Evolutionary conservation across 2,329 filamentous ascomycete genomes (phyloP), one percentile per base, ranked within the genome.

Genomic region (Cercospora sojina): DNA sequence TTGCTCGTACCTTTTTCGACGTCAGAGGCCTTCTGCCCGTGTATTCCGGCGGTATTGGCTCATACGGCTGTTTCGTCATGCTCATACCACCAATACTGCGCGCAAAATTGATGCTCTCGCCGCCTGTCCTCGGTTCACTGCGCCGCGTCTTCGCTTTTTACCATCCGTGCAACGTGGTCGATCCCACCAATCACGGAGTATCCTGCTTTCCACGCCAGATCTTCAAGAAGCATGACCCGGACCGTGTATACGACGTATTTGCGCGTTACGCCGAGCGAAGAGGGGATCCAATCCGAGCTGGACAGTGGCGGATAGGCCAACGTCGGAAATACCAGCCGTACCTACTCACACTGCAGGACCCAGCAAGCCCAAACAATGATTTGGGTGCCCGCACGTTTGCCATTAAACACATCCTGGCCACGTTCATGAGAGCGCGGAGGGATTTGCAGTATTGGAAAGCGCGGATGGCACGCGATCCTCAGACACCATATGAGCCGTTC

Each of bases 311-410:
- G 16, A 79, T 82, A 25, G 74, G 77, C 12, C 76, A 73, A 35
- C 70, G 73, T 23, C 78, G 66, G 67, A 71, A 65, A 72, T 71
- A 43, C 71, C 79, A 74, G 69, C 78, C 70, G 12, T 78, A 80
- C 63, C 76, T 85, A 59, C 78, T 88, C 59, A 84, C 79, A 66
- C 77, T 89, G 13, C 86, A 87, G 74, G 86, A 89, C 70, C 87
- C 87, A 0, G 84, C 85, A 7, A 82, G 88, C 71, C 80, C 81
- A 20, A 79, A 80, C 71, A 87, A 87, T 73, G 84, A 89, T 71
- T 79, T 88, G 0, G 87, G 87, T 35, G 76, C 78, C 51, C 81
- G 81, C 62, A 80, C 77, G 53, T 77, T 80, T 62, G 79, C 79
- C 13, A 84, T 85, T 67, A 80, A 80, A 65, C 82, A 87, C 65